Conservation (phyloP, 148 eudicot species). For the Diospyros lotus region DNA sequence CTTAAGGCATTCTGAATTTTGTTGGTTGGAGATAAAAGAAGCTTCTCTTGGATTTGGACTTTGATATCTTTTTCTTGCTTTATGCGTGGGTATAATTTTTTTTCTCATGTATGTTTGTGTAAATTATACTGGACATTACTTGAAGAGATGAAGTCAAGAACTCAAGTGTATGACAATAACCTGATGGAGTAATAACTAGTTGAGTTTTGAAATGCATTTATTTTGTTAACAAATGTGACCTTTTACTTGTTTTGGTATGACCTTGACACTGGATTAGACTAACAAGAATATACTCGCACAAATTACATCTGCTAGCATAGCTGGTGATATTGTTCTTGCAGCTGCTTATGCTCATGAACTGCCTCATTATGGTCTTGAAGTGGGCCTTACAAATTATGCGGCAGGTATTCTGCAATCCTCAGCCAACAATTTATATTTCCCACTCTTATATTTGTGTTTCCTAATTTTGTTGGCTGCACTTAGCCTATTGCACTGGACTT, state of each 20-base stretch:
- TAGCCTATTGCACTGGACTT: conserved; percentile 78
- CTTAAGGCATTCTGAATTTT: not conserved
- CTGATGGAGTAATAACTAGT: not conserved
- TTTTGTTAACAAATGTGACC: not conserved
- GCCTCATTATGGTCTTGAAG: conserved; percentile 69
- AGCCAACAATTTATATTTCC: not conserved
- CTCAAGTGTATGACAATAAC: not conserved
- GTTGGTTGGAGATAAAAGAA: not conserved
- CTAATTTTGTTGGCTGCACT: not conserved
- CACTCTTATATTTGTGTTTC: not conserved
- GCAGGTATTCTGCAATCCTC: conserved; percentile 40
- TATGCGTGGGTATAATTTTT: not conserved
- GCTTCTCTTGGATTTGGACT: not conserved
- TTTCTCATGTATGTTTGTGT: too few species aligned
- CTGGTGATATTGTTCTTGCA: conserved; percentile 65
- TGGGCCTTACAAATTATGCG: conserved; percentile 74
- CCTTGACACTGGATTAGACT: conserved; percentile 49
- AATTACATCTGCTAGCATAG: conserved; percentile 58
- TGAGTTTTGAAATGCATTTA: not conserved
- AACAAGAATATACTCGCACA: conserved; percentile 74
- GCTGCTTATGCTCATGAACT: conserved; percentile 80
- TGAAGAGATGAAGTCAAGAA: not conserved
- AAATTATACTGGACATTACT: too few species aligned
- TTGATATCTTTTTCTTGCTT: not conserved
- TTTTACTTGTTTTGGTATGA: not conserved